Conservation (phyloP, 306 rosid species). For the Heteromeles arbutifolia region DNA sequence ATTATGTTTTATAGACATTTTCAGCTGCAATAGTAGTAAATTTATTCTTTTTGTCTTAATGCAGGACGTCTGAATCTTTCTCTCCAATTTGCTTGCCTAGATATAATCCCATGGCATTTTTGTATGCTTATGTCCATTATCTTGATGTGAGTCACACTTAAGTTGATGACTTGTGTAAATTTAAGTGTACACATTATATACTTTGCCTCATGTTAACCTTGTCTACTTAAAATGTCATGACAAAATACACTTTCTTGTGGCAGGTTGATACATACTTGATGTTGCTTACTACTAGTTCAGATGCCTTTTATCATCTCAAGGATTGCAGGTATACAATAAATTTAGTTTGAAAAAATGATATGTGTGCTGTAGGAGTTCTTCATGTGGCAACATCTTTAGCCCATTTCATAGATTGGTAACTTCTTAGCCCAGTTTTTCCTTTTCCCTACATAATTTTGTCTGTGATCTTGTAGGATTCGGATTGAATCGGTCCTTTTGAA, state of each 20-base stretch:
- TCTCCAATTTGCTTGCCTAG: conserved; percentile 97
- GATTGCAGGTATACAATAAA: conserved; percentile 72
- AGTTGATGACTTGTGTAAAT: neutral
- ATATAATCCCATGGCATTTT: conserved; percentile 87
- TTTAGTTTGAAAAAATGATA: conserved; percentile 1
- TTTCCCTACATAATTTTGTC: conserved; percentile 14
- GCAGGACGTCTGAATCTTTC: conserved; percentile 96
- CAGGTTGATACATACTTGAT: conserved; percentile 86
- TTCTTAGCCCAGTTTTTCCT: conserved; percentile 3
- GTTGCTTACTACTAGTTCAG: conserved; percentile 78
- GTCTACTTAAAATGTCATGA: conserved; percentile 4
- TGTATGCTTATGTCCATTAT: conserved; percentile 82
- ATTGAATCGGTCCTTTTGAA: conserved; percentile 74
- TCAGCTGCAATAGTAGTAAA: conserved; percentile 4
- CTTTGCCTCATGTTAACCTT: neutral
- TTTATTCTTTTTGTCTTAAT: conserved; percentile 13
- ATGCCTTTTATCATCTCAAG: conserved; percentile 86
- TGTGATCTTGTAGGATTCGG: conserved; percentile 58
- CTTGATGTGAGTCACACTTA: conserved; percentile 64
- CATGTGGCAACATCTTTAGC: conserved; percentile 3
- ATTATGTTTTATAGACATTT: neutral
- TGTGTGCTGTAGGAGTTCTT: conserved; percentile 15
- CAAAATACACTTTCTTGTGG: conserved; percentile 16
- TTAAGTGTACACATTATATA: neutral
- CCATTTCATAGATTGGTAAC: neutral